Evolutionary conservation across 2,329 filamentous ascomycete genomes (phyloP), one percentile per base, ranked within the genome.

Genomic region (Stemphylium vesicarium): DNA sequence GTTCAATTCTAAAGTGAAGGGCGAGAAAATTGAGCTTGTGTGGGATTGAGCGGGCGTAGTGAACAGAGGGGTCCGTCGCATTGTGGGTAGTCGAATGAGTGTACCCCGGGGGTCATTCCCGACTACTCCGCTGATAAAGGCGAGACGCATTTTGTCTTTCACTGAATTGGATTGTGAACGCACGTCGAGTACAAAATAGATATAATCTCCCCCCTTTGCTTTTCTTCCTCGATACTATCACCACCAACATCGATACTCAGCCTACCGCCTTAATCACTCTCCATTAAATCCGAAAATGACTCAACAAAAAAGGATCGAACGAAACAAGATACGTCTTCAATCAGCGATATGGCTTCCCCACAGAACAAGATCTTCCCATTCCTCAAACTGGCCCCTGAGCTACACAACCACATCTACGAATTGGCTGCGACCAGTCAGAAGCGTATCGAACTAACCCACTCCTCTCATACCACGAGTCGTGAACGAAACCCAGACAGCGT

Each of bases 1-100:
- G 82, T 85, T 85, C 59, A 85, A 84, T 60, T 79, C 78, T 1
- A 80, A 78, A 59, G 78, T 85, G 1, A 78, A 79, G 35, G 81
- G 79, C 0, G 80, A 80, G 57, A 78, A 72, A 63, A 80, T 85
- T 16, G 79, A 81, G 6, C 24, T 70, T 8, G 26, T 64, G 0
- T 70, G 68, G 66, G 36, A n/a, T 6, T 55, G 10, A 38, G 9
- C 43, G 13, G 13, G 4, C 22, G 3, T 8, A 22, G 6, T 18
- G 26, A 29, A 29, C 9, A 2, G 11, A 6, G 10, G 9, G 26
- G 11, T 31, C 12, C 9, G 2, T 24, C 2, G 13, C 22, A 10
- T 26, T 36, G 7, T 2, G 24, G n/a, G 10, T 31, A 22, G 1
- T 13, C 8, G 12, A 13, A 15, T 4, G 9, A 29, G 18, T 18